Base-by-base conservation (phyloP, 768 basidiomycete species). In the Tylopilus felleus region DNA sequence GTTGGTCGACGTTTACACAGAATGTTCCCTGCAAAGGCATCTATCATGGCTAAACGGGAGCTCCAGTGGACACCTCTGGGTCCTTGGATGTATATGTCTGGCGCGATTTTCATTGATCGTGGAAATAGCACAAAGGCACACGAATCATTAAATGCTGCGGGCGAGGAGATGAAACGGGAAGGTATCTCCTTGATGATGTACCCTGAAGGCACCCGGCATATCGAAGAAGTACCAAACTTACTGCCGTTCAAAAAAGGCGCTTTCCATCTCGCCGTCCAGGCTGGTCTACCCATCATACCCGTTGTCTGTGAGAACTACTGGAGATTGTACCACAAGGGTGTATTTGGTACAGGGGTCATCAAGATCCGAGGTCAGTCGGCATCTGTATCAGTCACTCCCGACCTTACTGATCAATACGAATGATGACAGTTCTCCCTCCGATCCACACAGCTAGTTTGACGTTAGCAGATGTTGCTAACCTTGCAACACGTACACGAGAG, bases 201-300 rank as follows among this genome's bases (percentile, higher is more conserved):
- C 73, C 93, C 96, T 1, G 97, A 98, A 74, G 97, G 97, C 28
- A 99, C 97, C 12, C 84, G 96, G 33, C 84, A 91, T 41, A 80
- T 80, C 53, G 78, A 79, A 21, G 76, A 85, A 57, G 72, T 77
- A 29, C 80, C 88, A 8, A 79, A 81, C 29, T 73, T 99, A 67
- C 77, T 90, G 6, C 88, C 92, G 3, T 86, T 99, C 77, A 99
- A 99, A 79, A 99, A 98, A 71, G 97, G 97, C 38, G 95, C 93
- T 4, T 98, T 98, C 78, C 94, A 98, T 68, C 80, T 98, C 47
- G 97, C 97, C 27, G 80, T 98, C 23, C 86, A 94, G 71, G 85
- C 92, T 13, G 84, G 88, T 28, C 80, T 98, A 43, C 96, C 97
- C 7, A 86, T 99, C 64, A 81, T 91, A 28, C 96, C 97, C 7